Conservation (phyloP, 2,329 filamentous ascomycete species). For the Orbilia blumenaviensis region DNA sequence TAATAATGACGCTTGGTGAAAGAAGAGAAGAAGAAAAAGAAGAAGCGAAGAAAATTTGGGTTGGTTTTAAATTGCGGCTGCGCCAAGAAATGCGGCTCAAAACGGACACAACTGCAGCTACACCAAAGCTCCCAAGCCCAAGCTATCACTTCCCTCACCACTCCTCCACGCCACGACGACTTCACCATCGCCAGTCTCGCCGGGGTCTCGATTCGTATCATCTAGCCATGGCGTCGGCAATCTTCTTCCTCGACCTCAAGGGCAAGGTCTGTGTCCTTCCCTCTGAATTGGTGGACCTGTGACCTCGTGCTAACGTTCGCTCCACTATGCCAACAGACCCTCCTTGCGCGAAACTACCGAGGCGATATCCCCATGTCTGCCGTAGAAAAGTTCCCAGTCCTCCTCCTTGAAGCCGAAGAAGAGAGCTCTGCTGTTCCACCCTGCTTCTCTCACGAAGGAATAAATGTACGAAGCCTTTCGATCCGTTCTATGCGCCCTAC, state of each 20-base stretch:
- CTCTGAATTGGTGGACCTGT: background rate
- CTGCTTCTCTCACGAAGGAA: slow-evolving; percentile 97
- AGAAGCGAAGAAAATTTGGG: slow-evolving; percentile 15
- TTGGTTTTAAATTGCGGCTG: slow-evolving; percentile 28
- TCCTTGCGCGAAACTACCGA: slow-evolving; percentile 96
- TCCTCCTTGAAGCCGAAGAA: slow-evolving; percentile 98
- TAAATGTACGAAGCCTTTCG: slow-evolving; percentile 74
- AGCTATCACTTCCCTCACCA: slow-evolving; percentile 19
- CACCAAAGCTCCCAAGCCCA: slow-evolving; percentile 9
- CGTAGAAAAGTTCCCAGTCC: slow-evolving; percentile 95
- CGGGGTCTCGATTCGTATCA: slow-evolving; percentile 5
- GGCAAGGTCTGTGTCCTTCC: slow-evolving; percentile 80
- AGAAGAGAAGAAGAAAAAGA: slow-evolving; percentile 19
- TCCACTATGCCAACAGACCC: slow-evolving; percentile 76
- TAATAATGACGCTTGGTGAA: slow-evolving; percentile 52
- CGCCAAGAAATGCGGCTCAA: slow-evolving; percentile 52
- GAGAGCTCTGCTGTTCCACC: slow-evolving; percentile 96
- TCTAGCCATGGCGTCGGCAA: slow-evolving; percentile 84
- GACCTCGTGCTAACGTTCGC: slow-evolving; percentile 38
- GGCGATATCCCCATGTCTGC: slow-evolving; percentile 99
- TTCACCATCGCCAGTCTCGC: slow-evolving; percentile 1
- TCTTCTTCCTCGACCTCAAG: slow-evolving; percentile 99
- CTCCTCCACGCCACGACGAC: slow-evolving; percentile 16
- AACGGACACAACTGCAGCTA: slow-evolving; percentile 29
- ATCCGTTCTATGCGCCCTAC: slow-evolving; percentile 55